A percentile compares a stretch with the other conserved stretches of the same genome.
Evolutionary conservation across 2,329 filamentous ascomycete genomes (phyloP).

Genomic region (Fonsecaea pedrosoi): DNA sequence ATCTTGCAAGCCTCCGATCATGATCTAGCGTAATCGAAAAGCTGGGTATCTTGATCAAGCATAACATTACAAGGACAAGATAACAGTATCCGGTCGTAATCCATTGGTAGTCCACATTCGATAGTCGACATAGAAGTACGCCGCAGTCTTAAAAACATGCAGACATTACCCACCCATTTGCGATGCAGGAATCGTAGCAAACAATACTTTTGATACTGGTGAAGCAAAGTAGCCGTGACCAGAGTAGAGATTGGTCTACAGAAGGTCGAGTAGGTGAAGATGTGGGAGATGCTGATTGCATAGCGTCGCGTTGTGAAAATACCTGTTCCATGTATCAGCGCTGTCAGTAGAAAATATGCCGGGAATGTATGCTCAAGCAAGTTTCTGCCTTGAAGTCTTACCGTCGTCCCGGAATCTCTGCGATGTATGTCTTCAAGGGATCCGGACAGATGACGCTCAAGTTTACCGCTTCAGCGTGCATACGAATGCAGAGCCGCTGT

Average conservation of each 20-base stretch:
- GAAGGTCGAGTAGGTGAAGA: neutral
- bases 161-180: neutral
- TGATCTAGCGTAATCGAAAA: neutral
- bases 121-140: neutral
- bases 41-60: slow-evolving; percentile 2
- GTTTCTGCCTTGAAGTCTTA: slow-evolving; percentile 18
- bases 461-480: slow-evolving; percentile 2
- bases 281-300: neutral
- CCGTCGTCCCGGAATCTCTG: slow-evolving; percentile 7
- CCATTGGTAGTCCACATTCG: neutral
- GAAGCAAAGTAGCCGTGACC: slow-evolving; percentile 1
- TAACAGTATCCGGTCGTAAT: neutral
- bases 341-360: neutral
- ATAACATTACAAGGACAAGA: slow-evolving; percentile 4
- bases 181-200: neutral
- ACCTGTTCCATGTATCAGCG: slow-evolving; percentile 4
- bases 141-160: neutral
- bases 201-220: slow-evolving; percentile 4
- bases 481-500: slow-evolving; percentile 19
- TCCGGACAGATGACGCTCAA: neutral
- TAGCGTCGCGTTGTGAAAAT: neutral
- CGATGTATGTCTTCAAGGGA: neutral
- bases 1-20: neutral
- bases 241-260: slow-evolving; percentile 2
- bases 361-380: neutral